phyloP scores from a whole-genome alignment of 768 basidiomycete genomes.

The Pulveroboletus sp. region DNA sequence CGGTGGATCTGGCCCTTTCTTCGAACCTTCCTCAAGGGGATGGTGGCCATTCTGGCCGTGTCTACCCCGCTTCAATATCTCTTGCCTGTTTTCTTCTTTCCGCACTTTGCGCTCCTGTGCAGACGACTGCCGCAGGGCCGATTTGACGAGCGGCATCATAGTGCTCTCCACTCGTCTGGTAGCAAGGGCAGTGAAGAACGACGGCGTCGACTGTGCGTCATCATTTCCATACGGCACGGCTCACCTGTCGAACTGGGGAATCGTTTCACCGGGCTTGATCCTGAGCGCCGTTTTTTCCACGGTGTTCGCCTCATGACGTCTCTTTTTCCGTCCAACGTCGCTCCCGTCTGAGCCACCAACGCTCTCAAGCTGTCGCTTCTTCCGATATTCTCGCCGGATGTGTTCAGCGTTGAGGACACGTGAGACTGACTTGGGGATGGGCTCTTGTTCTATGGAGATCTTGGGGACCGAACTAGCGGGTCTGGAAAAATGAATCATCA shows the following conservation, averaged over 20 bases:
- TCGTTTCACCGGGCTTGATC: slow-evolving; percentile 66
- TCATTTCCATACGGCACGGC: slow-evolving; percentile 25
- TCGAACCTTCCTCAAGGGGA: slow-evolving; percentile 9
- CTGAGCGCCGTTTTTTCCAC: slow-evolving; percentile 30
- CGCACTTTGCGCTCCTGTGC: slow-evolving; percentile 45
- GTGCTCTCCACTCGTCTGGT: slow-evolving; percentile 68
- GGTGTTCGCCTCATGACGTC: slow-evolving; percentile 22
- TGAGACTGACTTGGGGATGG: slow-evolving; percentile 63
- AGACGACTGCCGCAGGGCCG: slow-evolving; percentile 57
- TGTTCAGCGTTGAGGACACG: slow-evolving; percentile 62
- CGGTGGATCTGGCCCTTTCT: slow-evolving; percentile 14
- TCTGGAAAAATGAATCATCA: slow-evolving; percentile 31
- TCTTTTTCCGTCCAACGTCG: slow-evolving; percentile 27
- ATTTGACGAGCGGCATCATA: slow-evolving; percentile 60
- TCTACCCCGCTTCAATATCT: slow-evolving; percentile 17
- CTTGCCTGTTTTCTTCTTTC: slow-evolving; percentile 26
- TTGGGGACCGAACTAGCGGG: slow-evolving; percentile 48
- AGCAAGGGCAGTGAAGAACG: background rate
- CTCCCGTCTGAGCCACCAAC: slow-evolving; percentile 25
- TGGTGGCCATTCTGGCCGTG: slow-evolving; percentile 4
- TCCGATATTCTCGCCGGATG: slow-evolving; percentile 52
- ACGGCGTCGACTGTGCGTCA: slow-evolving; percentile 5
- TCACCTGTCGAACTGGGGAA: slow-evolving; percentile 74
- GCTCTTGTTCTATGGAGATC: slow-evolving; percentile 47
- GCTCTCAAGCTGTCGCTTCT: slow-evolving; percentile 37